Percentiles rank a stretch among this genome's conserved stretches.
phyloP scores from a whole-genome alignment of 1,284 basidiomycete genomes.

The Papiliotrema laurentii region DNA sequence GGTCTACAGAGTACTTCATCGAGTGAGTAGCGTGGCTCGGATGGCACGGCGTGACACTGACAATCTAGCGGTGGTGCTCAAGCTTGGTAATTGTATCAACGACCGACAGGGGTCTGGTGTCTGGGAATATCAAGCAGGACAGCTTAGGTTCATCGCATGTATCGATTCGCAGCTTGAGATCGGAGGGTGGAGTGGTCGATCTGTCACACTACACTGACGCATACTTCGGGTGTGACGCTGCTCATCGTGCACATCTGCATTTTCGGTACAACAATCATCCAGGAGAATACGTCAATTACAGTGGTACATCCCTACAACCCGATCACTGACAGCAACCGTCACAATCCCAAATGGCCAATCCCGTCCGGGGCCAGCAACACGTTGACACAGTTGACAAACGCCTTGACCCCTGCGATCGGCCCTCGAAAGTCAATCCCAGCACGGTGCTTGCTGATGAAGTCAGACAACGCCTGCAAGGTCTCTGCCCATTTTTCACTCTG shows the following conservation, averaged over 20 bases:
- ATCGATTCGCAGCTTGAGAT: too few species aligned
- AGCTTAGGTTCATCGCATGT: too few species aligned
- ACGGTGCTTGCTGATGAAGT: background rate
- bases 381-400: background rate
- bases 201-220: too few species aligned
- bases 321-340: too few species aligned
- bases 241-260: too few species aligned
- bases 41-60: background rate
- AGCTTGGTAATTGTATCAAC: conserved; percentile 7
- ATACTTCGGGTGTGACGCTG: too few species aligned
- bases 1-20: conserved; percentile 3
- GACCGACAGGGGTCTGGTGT: too few species aligned
- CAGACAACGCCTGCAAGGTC: background rate
- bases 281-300: too few species aligned
- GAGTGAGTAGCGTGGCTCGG: background rate
- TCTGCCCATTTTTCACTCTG: background rate
- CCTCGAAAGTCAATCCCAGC: background rate
- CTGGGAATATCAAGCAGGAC: too few species aligned
- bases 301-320: too few species aligned
- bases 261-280: too few species aligned
- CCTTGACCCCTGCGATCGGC: background rate
- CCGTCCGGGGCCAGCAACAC: background rate
- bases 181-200: too few species aligned
- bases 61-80: conserved; percentile 5
- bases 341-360: background rate